A percentile compares a stretch with the other conserved stretches of the same genome.
Conservation (phyloP, 2,329 filamentous ascomycete genomes). For the Torrubiellomyces zombiae region DNA sequence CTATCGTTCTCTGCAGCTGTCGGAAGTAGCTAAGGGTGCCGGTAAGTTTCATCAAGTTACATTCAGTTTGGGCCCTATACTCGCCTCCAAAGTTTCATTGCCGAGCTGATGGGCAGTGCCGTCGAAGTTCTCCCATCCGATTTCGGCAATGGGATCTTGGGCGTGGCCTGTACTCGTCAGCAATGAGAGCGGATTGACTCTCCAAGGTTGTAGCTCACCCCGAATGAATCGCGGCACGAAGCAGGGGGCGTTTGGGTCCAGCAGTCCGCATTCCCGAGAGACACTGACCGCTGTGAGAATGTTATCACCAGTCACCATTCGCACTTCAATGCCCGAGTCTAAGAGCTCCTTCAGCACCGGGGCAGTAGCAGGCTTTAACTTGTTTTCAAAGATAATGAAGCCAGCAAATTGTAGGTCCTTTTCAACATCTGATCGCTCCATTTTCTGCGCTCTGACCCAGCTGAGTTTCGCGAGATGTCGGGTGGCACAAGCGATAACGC, state of each 20-base stretch:
- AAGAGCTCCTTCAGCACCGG: constrained; percentile 67
- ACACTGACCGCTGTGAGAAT: constrained; percentile 95
- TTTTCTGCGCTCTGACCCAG: constrained; percentile 90
- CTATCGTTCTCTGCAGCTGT: constrained; percentile 56
- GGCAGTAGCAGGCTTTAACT: constrained; percentile 76
- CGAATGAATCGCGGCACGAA: constrained; percentile 81
- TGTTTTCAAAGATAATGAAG: constrained; percentile 98
- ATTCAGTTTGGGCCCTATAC: too few species aligned
- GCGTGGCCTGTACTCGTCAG: constrained; percentile 38
- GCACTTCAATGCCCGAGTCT: constrained; percentile 66
- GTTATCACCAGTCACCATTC: constrained; percentile 98
- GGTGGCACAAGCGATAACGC: constrained; percentile 88
- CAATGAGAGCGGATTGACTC: background rate
- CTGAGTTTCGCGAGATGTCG: constrained; percentile 76
- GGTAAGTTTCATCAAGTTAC: too few species aligned
- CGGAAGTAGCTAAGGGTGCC: constrained; percentile 51
- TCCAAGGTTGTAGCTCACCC: constrained; percentile 25
- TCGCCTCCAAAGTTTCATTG: constrained; percentile 54
- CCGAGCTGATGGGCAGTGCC: constrained; percentile 65
- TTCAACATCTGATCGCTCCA: constrained; percentile 76
- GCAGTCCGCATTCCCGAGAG: constrained; percentile 71
- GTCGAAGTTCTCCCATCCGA: constrained; percentile 93
- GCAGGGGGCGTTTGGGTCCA: constrained; percentile 69
- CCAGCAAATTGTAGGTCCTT: constrained; percentile 72
- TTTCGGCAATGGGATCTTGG: constrained; percentile 52